These are phyloP conservation scores for Oryza longistaminata DNA, from an alignment of 176 grass and related monocot genomes.

Conservation along the genomic window DNA sequence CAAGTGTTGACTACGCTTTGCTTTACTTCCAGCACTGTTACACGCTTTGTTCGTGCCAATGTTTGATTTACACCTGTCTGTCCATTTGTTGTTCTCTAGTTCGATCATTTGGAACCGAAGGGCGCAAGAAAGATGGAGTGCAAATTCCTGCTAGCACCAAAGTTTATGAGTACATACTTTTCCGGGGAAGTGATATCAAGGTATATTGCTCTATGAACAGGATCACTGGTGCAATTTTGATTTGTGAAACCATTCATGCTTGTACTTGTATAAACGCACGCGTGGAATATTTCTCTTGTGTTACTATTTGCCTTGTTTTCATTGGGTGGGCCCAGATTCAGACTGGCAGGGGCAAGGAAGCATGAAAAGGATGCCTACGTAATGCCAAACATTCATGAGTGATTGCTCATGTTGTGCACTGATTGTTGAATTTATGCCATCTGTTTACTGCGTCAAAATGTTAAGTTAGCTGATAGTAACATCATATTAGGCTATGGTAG, in stretches of 20 bases:
- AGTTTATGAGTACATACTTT: slow-evolving; percentile 84
- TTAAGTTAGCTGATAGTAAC: not conserved
- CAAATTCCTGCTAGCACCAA: slow-evolving; percentile 72
- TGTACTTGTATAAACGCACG: not conserved
- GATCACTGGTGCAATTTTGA: not conserved
- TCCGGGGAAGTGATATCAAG: slow-evolving; percentile 87
- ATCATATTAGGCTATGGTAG: not conserved
- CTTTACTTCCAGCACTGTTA: not conserved
- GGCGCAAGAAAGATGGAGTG: slow-evolving; percentile 77
- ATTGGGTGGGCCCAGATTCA: not conserved
- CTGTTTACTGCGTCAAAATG: not conserved
- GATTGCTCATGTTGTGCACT: not conserved
- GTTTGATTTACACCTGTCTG: not conserved
- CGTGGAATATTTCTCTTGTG: not conserved
- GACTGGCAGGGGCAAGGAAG: not conserved
- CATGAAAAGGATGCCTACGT: not conserved
- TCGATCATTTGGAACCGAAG: slow-evolving; percentile 88
- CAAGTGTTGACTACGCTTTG: not conserved
- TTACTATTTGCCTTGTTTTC: not conserved
- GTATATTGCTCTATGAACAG: slow-evolving; percentile 21
- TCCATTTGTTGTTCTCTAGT: slow-evolving; percentile 48
- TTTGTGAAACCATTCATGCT: not conserved
- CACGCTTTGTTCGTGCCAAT: not conserved
- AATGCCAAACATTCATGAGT: not conserved
- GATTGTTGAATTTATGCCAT: not conserved